Evolutionary conservation across 2,329 filamentous ascomycete species (phyloP), one percentile per base, ranked within the genome.

Genomic region (Pseudogymnoascus sp.): DNA sequence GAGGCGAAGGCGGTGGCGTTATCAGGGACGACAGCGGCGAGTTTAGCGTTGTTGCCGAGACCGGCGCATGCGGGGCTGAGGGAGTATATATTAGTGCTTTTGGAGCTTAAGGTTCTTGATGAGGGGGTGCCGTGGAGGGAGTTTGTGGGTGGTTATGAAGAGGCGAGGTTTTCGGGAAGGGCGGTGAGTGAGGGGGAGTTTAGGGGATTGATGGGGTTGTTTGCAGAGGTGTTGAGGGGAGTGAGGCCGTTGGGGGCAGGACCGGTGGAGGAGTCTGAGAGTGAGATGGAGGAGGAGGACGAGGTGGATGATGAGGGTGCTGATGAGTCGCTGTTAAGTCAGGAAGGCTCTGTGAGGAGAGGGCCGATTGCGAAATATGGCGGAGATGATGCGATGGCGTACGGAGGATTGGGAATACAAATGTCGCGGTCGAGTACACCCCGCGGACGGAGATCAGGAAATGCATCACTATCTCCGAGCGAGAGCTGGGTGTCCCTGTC

Each of bases 1-100:
- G 93, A 97, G 77, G 93, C 91, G 8, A 93, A 93, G 74, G 93
- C 92, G 0, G 85, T 97, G n/a, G 92, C 90, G 0, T 82, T 96
- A 38, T 91, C 89, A 0, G 53, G 29, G 21, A 11, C 35, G 11
- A 59, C 91, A 87, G 31, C 78, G 80, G 0, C 80, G 82, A 79
- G 77, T 67, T 77, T 93, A 6, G 83, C 83, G 4, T 75, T 93
- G 11, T 81, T 97, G 5, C 88, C 90, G 70, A 81, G 92, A 62
- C 84, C 86, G 2, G 78, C 81, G 1, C 81, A 82, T 50, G 90
- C 93, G 85, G 86, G 86, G 4, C 77, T 97, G 66, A 85, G 92
- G 60, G 86, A 90, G 65, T 97, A 97, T 72, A 77, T 97, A 3
- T 77, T 79, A 1, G 86, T 90, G 65, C 84, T 97, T 4, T 81